A percentile compares a stretch with the other conserved stretches of the same genome.
Evolutionary conservation across 2,329 filamentous ascomycete genomes (phyloP).

Genomic region (Diaporthe citri): DNA sequence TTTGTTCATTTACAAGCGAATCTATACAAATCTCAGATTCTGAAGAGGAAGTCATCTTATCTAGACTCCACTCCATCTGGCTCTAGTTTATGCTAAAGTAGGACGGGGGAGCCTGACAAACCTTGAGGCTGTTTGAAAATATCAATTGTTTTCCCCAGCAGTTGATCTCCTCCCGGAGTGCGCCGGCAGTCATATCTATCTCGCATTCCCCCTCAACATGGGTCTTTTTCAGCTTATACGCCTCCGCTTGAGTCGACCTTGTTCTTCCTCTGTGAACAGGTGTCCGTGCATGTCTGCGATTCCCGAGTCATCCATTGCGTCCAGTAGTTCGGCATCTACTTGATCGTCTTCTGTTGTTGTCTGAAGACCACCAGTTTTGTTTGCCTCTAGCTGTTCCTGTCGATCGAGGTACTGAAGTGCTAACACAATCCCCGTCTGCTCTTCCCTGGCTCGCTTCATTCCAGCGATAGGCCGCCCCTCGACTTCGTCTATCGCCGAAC

Average conservation of each 20-base stretch:
- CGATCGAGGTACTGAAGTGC: neutral
- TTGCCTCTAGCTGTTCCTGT: constrained; percentile 1
- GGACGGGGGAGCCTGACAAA: too few species aligned
- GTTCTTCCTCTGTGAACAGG: constrained; percentile 1
- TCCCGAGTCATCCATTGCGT: neutral
- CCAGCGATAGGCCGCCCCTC: neutral
- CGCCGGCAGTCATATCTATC: too few species aligned
- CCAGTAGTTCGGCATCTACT: neutral
- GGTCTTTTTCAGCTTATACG: neutral
- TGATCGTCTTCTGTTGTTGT: neutral
- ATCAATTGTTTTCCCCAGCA: too few species aligned
- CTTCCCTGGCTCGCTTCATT: neutral
- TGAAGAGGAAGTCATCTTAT: too few species aligned
- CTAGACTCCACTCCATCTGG: too few species aligned
- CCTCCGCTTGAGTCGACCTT: neutral
- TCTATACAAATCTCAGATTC: neutral
- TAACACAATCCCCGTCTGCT: neutral
- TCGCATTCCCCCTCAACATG: neutral
- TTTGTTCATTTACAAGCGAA: neutral
- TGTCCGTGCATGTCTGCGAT: neutral
- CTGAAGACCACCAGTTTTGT: neutral
- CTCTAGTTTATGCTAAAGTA: too few species aligned
- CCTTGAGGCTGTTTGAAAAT: too few species aligned
- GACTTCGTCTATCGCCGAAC: neutral
- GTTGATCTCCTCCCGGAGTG: too few species aligned